Evolutionary conservation across 2,329 filamentous ascomycete species (phyloP).

Genomic region (Ophiostoma piceae): DNA sequence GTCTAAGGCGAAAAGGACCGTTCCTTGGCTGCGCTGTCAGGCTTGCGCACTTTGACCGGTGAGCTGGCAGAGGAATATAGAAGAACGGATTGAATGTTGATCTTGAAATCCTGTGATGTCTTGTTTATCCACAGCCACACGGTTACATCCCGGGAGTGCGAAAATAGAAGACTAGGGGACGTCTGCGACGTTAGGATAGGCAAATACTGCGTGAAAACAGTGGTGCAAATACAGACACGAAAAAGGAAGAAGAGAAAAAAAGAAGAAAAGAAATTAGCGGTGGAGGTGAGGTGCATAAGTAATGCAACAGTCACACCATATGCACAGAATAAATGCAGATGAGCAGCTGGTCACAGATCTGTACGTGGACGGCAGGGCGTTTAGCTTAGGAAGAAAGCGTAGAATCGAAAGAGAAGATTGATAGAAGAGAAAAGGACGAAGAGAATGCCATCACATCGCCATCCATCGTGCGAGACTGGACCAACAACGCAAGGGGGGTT

Average conservation of each 20-base stretch:
- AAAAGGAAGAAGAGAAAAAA: not conserved
- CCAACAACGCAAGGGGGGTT: not conserved
- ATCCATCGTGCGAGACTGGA: not conserved
- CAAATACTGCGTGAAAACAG: not conserved
- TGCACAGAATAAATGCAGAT: slow-evolving; percentile 18
- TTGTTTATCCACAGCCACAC: not conserved
- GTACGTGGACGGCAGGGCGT: not conserved
- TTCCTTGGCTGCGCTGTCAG: not conserved
- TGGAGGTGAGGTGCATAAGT: not conserved
- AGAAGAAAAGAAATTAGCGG: not conserved
- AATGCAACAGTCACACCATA: slow-evolving; percentile 19
- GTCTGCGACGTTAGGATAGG: not conserved
- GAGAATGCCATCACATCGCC: not conserved
- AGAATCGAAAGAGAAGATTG: not conserved
- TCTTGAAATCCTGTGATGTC: not conserved
- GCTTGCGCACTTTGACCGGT: not conserved
- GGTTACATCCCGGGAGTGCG: not conserved
- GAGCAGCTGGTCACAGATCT: slow-evolving; percentile 14
- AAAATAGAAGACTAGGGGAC: not conserved
- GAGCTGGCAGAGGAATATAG: not conserved
- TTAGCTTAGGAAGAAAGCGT: not conserved
- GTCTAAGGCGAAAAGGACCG: not conserved
- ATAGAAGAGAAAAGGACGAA: not conserved
- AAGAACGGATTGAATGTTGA: not conserved
- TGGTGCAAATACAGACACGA: not conserved